These are phyloP conservation scores for Trifolium repens DNA, from an alignment of 306 rosid genomes.

Conservation along the genomic window DNA sequence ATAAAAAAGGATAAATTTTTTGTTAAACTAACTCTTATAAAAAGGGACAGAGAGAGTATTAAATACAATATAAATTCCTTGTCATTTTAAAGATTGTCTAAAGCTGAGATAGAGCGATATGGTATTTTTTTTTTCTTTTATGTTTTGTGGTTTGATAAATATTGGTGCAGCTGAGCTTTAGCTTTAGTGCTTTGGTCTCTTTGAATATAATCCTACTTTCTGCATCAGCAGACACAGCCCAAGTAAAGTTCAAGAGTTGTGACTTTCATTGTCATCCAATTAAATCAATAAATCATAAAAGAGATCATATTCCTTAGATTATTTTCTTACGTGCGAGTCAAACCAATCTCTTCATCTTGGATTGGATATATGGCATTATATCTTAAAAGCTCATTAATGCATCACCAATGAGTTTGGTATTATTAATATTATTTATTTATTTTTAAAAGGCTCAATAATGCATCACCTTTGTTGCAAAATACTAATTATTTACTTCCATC, in stretches of 20 bases:
- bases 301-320: background rate
- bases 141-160: background rate
- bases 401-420: background rate
- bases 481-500: no score
- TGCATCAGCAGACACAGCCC: background rate
- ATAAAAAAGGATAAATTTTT: no score
- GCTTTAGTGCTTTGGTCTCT: background rate
- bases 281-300: background rate
- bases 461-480: no score
- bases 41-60: no score
- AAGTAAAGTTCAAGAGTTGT: conserved; percentile 6
- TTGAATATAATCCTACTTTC: background rate
- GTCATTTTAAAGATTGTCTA: no score
- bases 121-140: no score
- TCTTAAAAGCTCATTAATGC: background rate
- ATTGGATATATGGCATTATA: background rate
- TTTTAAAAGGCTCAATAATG: no score
- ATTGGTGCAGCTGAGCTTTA: background rate
- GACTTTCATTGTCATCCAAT: conserved; percentile 15
- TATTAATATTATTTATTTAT: no score
- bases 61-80: no score
- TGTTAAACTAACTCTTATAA: no score
- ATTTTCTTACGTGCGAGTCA: background rate
- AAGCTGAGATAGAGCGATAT: no score
- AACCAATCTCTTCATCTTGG: background rate